Evolutionary conservation across 352 stramenopile species (phyloP), one percentile per base, ranked within the genome.

Genomic region (Phytophthora macrochlamydospora): DNA sequence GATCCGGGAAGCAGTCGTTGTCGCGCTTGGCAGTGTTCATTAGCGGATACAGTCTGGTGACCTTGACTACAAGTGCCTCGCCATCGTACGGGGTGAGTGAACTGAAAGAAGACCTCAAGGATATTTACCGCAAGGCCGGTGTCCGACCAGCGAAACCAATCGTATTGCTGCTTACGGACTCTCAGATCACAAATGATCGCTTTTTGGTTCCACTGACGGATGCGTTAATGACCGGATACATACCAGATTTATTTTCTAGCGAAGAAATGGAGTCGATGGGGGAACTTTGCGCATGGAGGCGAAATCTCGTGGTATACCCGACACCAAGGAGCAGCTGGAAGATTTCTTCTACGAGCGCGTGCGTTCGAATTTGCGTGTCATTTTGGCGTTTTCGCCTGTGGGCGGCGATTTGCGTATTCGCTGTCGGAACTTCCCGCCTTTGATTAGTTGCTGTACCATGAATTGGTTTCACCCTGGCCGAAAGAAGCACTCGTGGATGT

Each of bases 401-500:
- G 89, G 90, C 2, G 71, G 73, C 1, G 72, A 79, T 18, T 73
- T 98, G 2, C 86, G 92, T 12, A 63, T 87, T 42, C 82, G 92
- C 2, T 90, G 85, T 44, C 78, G 92, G 2, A 75, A 87, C n/a
- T 97, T 97, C 56, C 91, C 89, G 6, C 73, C 80, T 11, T 56
- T 97, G 2, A 79, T 95, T 12, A 82, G 65, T 48, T 89, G 73
- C 49, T 94, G 88, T 43, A 73, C 73, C 2, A 94, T 97, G 62
- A 74, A 97, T 60, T 97, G 91, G 91, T 98, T 98, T 65, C 92
- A 97, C 46, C 75, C 35, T 98, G 93, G 92, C 91, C 93, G 0
- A 90, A 89, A 59, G 92, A 97, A 62, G 88, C 89, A 4, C 78
- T 97, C 2, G 79, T 96, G 1, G 88, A 92, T 54, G 91, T 98